Evolutionary conservation across 2,329 filamentous ascomycete genomes (phyloP).

Genomic region (Aspergillus tubingensis): DNA sequence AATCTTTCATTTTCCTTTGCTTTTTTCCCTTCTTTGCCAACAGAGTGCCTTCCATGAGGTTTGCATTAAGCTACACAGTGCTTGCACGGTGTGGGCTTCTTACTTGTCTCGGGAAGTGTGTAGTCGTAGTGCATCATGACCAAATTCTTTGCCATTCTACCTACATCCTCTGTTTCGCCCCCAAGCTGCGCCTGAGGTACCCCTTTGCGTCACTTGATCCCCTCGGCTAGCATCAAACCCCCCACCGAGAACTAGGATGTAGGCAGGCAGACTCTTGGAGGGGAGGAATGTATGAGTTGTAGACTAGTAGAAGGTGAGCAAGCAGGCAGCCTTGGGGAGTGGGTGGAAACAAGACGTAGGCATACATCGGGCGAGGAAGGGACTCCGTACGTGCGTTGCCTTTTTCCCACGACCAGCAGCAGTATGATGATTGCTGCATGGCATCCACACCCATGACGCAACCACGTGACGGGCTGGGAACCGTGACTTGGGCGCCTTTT

Average conservation of each 20-base stretch:
- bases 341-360: background rate
- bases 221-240: background rate
- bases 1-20: background rate
- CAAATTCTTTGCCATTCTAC: conserved; percentile 1
- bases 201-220: background rate
- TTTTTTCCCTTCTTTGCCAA: background rate
- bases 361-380: background rate
- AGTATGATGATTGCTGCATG: conserved; percentile 21
- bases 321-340: background rate
- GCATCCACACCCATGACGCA: conserved; percentile 37
- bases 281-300: background rate
- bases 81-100: background rate
- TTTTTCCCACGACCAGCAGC: background rate
- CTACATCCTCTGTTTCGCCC: background rate
- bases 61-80: background rate
- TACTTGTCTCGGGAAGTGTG: background rate
- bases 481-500: conserved; percentile 29
- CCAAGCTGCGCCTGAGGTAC: background rate
- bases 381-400: background rate
- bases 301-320: background rate
- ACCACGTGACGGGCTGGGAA: conserved; percentile 34
- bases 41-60: background rate
- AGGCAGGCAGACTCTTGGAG: background rate
- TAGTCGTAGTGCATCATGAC: conserved; percentile 3
- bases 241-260: background rate